A percentile compares a stretch with the other conserved stretches of the same genome.
These are phyloP conservation scores for Diplodia intermedia DNA, from an alignment of 2,329 filamentous ascomycete genomes.

Conservation along the genomic window DNA sequence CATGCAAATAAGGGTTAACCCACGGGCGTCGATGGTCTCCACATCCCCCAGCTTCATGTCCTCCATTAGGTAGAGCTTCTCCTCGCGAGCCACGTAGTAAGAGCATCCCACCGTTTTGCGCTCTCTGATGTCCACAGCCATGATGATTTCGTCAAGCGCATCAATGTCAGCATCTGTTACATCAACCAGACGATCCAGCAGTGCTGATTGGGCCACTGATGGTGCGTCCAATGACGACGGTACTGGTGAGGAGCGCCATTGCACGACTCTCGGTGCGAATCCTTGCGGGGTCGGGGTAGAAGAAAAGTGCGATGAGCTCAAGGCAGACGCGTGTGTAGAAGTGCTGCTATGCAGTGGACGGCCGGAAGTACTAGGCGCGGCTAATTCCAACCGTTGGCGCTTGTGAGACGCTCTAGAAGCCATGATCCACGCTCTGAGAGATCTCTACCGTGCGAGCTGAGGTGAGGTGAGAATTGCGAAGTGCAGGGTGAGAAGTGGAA, in stretches of 20 bases:
- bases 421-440: neutral
- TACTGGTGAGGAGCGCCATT: conserved; percentile 33
- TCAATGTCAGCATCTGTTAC: conserved; percentile 51
- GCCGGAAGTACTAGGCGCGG: neutral
- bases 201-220: neutral
- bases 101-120: conserved; percentile 78
- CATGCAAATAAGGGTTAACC: conserved; percentile 36
- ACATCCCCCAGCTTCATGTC: conserved; percentile 73
- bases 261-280: conserved; percentile 2
- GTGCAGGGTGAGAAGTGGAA: neutral
- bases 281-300: neutral
- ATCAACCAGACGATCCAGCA: conserved; percentile 40
- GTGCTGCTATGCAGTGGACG: neutral
- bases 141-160: conserved; percentile 71
- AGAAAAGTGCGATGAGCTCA: neutral
- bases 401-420: conserved; percentile 7
- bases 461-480: neutral
- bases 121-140: conserved; percentile 79
- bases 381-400: neutral
- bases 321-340: neutral
- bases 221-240: conserved; percentile 32
- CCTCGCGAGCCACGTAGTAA: conserved; percentile 76
- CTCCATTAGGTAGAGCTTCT: conserved; percentile 76
- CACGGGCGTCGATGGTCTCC: conserved; percentile 62
- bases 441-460: too few relatives aligned